Base-by-base conservation (phyloP, 1,284 basidiomycete species). In the Grifola frondosa region DNA sequence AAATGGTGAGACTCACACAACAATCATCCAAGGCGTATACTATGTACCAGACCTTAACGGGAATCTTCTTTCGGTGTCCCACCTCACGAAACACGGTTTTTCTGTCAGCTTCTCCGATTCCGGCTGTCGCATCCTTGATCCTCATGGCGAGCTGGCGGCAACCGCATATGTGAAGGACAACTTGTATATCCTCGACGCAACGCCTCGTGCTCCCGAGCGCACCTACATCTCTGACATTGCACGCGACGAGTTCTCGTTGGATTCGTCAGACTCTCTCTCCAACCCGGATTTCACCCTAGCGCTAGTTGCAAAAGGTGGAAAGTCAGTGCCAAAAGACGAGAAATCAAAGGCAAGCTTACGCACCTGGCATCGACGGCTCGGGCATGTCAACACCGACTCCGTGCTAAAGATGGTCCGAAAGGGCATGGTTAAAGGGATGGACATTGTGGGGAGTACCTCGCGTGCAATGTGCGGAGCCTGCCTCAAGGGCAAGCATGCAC, bases 351-450 rank as follows among this genome's bases (percentile, higher is more conserved):
- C 52, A 0, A 40, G 40, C 17, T 29, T 53, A 6, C 35, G 37
- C 10, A 52, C 52, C 13, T 64, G 60, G 62, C 62, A 64, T 37
- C 40, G 48, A 9, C 49, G 56, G 6, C 52, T 65, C 17, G 53
- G 50, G 9, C 60, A 65, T 37, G 39, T 59, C 6, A 48, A 29
- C 30, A 12, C 44, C 9, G 46, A 53, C 23, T 23, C 38, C 7
- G 37, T 59, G 11, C 30, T 41, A 6, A 30, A 36, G 19, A 52
- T 59, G 46, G 33, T 46, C 1, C 22, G 32, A 5, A 47, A 41
- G 22, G 26, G 38, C 5, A 44, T 46, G 41, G 48, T 55, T 9
- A 39, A 48, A 11, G 55, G 55, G 11, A 51, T 54, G 44, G 23
- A 28, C 6, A 34, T 55, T 30, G 35, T 36, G 11, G 37, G 36